Evolutionary conservation across 768 basidiomycete species (phyloP), one percentile per base, ranked within the genome.

Genomic region (Rhizopogon sp.): DNA sequence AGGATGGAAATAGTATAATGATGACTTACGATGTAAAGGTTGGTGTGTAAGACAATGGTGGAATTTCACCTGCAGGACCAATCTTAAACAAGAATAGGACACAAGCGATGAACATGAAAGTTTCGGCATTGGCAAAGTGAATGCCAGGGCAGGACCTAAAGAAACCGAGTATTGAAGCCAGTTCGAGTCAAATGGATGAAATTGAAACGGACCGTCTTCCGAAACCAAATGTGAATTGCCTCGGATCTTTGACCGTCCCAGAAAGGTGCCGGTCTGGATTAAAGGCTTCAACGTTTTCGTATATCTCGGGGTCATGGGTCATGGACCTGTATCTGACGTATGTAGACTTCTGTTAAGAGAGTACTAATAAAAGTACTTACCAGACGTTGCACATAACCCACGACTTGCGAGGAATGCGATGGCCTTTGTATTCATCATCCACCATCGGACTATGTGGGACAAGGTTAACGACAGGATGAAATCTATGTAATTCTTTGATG

Each of bases 211-310:
- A 55, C 39, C 49, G 55, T 50, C 62, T 59, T 29, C 62, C 62
- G 40, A 63, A 63, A 22, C 64, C 59, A 56, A 64, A 66, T 1
- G 54, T 55, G 39, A 57, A 61, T 2, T 39, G 29, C 8, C 52
- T 41, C 2, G 67, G 67, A 46, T 68, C 65, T 14, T 58, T 59
- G 1, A 54, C 54, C 31, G 6, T 31, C 31, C 31, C 31, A 31
- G 31, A 31, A 2, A 69, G 55, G 43, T 61, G 62, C 3, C 71
- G 66, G 10, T 65, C 61, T 6, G 69, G 69, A 28, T 62, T 61
- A 58, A 72, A 72, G 16, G 16, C 43, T 43, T 62, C 53, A 3
- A 67, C 66, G 33, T 71, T 50, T 3, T 70, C 66, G 44, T 70
- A 73, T 8, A 61, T 11, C 14, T 57, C 45, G n/a, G 61, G 55